Evolutionary conservation across 495 filamentous ascomycete genomes (phyloP), one percentile per base, ranked within the genome.

Genomic region (Talaromyces adpressus): DNA sequence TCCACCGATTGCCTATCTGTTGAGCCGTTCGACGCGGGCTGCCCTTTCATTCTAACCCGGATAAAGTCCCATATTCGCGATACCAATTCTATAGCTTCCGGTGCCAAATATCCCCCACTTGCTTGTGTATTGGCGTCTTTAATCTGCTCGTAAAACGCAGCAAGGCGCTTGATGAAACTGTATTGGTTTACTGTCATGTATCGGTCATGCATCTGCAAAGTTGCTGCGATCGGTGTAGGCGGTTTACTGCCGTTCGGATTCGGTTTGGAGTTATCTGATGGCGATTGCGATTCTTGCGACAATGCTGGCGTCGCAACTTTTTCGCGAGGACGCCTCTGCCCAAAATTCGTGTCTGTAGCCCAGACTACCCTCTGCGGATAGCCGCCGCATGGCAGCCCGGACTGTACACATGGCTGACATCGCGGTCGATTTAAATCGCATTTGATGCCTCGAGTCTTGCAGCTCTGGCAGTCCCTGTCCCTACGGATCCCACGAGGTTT

Each of bases 331-430:
- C 47, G 41, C 25, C 60, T 62, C 16, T 62, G 41, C 16, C 45
- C 27, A 22, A 49, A 53, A 49, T 61, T 64, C 27, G 69, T 67
- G 39, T 68, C 66, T 12, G 67, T 64, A 49, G 71, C 67, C 73
- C 73, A 75, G 45, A 73, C 66, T n/a, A 75, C 72, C 61, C 73
- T 45, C 34, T 72, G 73, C 1, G 73, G 73, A 53, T 74, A 75
- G 6, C 66, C 63, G 58, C 60, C 60, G n/a, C 73, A 75, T 18
- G 69, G 23, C 29, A 64, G 57, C 59, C 67, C 68, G 23, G 30
- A 39, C 30, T 71, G 66, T 49, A 68, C 59, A 30, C 73, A 75
- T 29, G 65, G 63, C 34, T 67, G 69, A 47, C 73, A 75, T 25
- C 69, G 69, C 11, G 73, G 73, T 3, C 73, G 65, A 34, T 75